These are phyloP conservation scores for Paramyrothecium roridum DNA, from an alignment of 2,329 filamentous ascomycete species.

Conservation along the genomic window DNA sequence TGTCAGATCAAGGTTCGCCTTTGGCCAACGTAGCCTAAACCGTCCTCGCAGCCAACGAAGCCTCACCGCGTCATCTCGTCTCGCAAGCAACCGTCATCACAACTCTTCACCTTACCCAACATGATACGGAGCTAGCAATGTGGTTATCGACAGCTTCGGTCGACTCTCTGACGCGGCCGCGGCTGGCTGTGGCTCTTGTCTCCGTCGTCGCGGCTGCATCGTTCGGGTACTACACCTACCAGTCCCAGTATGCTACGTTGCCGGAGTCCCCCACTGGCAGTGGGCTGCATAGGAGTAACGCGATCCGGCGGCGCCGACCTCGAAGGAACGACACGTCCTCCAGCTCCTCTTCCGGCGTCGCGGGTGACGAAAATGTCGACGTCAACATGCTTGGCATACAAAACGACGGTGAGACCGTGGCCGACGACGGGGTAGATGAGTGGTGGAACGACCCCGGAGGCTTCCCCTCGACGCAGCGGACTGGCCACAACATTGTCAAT, in stretches of 20 bases:
- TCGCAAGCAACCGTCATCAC: conserved; percentile 16
- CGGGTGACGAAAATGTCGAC: conserved; percentile 42
- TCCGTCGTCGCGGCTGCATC: conserved; percentile 55
- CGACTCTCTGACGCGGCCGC: conserved; percentile 53
- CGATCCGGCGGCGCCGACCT: conserved; percentile 51
- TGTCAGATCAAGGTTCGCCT: too few relatives aligned
- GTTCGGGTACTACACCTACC: conserved; percentile 57
- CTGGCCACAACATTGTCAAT: conserved; percentile 77
- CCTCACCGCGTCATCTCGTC: conserved; percentile 5
- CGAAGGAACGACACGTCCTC: conserved; percentile 34
- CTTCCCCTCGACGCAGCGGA: conserved; percentile 41
- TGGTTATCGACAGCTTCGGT: conserved; percentile 45
- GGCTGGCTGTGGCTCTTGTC: conserved; percentile 52
- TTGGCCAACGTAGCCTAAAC: too few relatives aligned
- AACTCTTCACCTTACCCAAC: conserved; percentile 21
- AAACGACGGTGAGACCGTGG: conserved; percentile 35
- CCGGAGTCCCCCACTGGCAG: conserved; percentile 16
- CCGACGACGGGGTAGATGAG: conserved; percentile 40
- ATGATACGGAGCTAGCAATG: conserved; percentile 32
- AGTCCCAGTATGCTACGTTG: conserved; percentile 18
- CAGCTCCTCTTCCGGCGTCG: conserved; percentile 36
- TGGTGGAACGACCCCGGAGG: conserved; percentile 48
- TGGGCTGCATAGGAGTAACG: conserved; percentile 63
- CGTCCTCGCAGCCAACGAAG: not conserved
- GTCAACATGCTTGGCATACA: conserved; percentile 21